Percentiles rank a stretch among this genome's conserved stretches.
Conservation (phyloP, 768 basidiomycete genomes). For the Kockovaella imperatae region DNA sequence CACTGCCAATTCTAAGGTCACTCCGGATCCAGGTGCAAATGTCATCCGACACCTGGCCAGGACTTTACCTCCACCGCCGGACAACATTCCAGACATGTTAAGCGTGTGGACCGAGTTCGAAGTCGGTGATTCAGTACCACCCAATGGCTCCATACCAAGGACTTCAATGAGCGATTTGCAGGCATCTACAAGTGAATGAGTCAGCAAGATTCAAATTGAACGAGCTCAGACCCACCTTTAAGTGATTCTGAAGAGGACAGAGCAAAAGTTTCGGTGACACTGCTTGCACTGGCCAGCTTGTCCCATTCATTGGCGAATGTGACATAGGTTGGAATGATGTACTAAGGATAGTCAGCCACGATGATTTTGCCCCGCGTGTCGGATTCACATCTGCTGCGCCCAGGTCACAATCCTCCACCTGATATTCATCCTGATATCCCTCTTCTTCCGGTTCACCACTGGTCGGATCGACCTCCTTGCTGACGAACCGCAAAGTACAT, state of each 20-base stretch:
- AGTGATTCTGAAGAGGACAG: conserved; percentile 85
- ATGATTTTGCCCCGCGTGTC: not conserved
- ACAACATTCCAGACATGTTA: conserved; percentile 81
- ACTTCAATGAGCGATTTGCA: conserved; percentile 94
- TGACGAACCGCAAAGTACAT: conserved; percentile 86
- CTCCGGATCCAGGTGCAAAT: conserved; percentile 76
- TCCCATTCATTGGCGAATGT: conserved; percentile 96
- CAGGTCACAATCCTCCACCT: conserved; percentile 89
- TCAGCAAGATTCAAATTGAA: conserved; percentile 7
- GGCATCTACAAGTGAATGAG: conserved; percentile 59
- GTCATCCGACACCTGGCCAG: conserved; percentile 94
- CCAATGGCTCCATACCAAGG: conserved; percentile 91
- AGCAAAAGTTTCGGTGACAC: conserved; percentile 84
- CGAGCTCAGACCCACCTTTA: conserved; percentile 59
- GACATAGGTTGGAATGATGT: conserved; percentile 88
- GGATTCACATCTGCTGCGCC: conserved; percentile 64
- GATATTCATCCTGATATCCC: conserved; percentile 99
- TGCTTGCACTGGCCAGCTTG: conserved; percentile 66
- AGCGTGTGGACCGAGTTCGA: conserved; percentile 86
- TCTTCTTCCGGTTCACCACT: conserved; percentile 94
- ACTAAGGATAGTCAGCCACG: conserved; percentile 43
- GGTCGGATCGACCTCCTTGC: conserved; percentile 93
- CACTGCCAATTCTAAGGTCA: conserved; percentile 82
- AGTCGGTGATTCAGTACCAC: conserved; percentile 74
- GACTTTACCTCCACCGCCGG: conserved; percentile 92